phyloP scores from a whole-genome alignment of 2,329 filamentous ascomycete genomes.

The Stromatinia cepivora region DNA sequence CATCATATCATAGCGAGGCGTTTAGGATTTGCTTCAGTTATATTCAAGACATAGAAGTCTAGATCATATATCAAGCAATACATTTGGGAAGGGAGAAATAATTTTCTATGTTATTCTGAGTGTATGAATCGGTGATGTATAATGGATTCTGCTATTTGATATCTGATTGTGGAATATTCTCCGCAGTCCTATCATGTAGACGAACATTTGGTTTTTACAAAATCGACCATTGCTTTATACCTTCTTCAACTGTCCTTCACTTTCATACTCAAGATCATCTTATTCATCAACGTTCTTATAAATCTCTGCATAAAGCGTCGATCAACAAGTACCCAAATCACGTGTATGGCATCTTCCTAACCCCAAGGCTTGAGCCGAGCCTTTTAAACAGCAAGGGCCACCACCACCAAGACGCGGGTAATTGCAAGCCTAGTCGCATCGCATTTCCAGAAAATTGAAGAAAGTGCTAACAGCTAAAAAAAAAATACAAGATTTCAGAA shows the following conservation, averaged over 20 bases:
- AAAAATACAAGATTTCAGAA: not conserved
- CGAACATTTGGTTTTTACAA: no score
- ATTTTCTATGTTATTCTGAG: not conserved
- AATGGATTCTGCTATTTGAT: not conserved
- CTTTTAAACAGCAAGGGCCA: constrained; percentile 15
- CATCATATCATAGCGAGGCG: constrained; percentile 30
- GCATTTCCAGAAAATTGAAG: constrained; percentile 15
- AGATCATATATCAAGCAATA: constrained; percentile 10
- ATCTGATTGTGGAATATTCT: not conserved
- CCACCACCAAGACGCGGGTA: constrained; percentile 1
- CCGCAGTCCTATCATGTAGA: not conserved
- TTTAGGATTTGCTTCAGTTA: constrained; percentile 24
- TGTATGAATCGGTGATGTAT: constrained; percentile 17
- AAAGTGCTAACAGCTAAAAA: constrained; percentile 13
- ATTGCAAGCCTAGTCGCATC: constrained; percentile 12
- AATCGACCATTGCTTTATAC: not conserved
- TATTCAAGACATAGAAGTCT: not conserved
- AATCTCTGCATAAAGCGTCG: not conserved
- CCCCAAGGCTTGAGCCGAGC: constrained; percentile 16
- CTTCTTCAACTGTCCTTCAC: not conserved
- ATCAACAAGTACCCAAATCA: not conserved
- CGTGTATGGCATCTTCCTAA: not conserved
- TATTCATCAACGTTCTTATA: not conserved
- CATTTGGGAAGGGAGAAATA: not conserved
- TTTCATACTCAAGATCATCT: not conserved